phyloP scores from a whole-genome alignment of 1,284 basidiomycete species.

The Ustilago trichophora region DNA sequence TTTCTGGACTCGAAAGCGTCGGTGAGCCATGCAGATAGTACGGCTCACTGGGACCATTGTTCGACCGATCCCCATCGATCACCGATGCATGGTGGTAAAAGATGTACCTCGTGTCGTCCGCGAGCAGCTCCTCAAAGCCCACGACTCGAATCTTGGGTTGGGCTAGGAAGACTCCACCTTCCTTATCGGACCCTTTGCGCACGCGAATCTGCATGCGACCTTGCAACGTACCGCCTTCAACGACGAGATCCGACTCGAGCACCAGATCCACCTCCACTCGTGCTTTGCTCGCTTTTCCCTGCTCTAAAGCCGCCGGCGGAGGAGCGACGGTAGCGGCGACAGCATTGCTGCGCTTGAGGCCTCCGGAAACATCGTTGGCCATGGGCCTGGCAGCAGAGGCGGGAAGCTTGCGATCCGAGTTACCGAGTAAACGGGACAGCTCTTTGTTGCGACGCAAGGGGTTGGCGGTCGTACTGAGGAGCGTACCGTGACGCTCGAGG shows the following conservation, averaged over 20 bases:
- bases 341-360: conserved; percentile 29
- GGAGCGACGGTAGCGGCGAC: conserved; percentile 16
- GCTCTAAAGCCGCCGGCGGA: conserved; percentile 53
- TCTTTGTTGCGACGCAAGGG: conserved; percentile 54
- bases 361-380: conserved; percentile 8
- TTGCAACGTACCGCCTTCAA: conserved; percentile 81
- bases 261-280: conserved; percentile 85
- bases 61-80: conserved; percentile 68
- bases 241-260: conserved; percentile 78
- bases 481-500: conserved; percentile 53
- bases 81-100: conserved; percentile 83
- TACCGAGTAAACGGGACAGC: conserved; percentile 52
- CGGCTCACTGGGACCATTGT: conserved; percentile 56
- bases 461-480: conserved; percentile 49
- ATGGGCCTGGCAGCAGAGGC: conserved; percentile 23
- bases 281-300: conserved; percentile 69
- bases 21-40: conserved; percentile 63
- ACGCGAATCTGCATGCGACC: conserved; percentile 80
- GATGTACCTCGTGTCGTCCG: conserved; percentile 75
- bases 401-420: conserved; percentile 44
- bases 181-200: conserved; percentile 71
- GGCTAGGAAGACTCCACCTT: conserved; percentile 73
- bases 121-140: conserved; percentile 81
- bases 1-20: conserved; percentile 66
- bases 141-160: conserved; percentile 84